Percentiles rank a stretch among this genome's conserved stretches.
These are phyloP conservation scores for Rhodotorula sp. DNA, from an alignment of 1,284 basidiomycete species.

Conservation along the genomic window DNA sequence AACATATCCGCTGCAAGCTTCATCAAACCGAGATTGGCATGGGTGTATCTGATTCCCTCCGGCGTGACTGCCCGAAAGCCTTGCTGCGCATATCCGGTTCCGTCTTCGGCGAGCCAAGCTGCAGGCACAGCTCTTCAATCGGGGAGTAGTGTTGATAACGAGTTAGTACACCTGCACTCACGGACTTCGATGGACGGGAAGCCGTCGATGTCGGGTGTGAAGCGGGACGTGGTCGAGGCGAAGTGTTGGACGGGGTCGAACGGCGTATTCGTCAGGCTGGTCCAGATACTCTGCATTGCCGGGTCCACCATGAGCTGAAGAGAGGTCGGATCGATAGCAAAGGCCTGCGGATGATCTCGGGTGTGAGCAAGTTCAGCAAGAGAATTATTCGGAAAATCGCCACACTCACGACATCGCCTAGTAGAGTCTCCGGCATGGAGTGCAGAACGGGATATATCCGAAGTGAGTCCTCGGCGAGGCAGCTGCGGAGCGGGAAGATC, in stretches of 20 bases:
- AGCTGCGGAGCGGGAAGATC: background rate
- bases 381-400: background rate
- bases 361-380: too few species aligned
- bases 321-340: background rate
- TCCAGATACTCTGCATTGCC: background rate
- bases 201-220: background rate
- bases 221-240: background rate
- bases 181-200: background rate
- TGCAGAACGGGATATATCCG: background rate
- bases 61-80: background rate
- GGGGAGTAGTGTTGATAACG: background rate
- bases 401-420: background rate
- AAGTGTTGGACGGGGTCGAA: conserved; percentile 12
- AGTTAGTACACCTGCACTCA: background rate
- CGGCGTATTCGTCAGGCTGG: background rate
- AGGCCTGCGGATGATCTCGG: background rate
- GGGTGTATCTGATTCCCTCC: background rate
- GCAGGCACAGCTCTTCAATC: background rate
- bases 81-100: conserved; percentile 17
- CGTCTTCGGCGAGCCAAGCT: conserved; percentile 2
- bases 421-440: background rate
- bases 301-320: background rate
- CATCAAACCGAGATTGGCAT: conserved; percentile 15
- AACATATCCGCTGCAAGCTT: background rate
- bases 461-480: conserved; percentile 7